These are phyloP conservation scores for Trichothecium sympodiale DNA, from an alignment of 2,329 filamentous ascomycete genomes.

Conservation along the genomic window DNA sequence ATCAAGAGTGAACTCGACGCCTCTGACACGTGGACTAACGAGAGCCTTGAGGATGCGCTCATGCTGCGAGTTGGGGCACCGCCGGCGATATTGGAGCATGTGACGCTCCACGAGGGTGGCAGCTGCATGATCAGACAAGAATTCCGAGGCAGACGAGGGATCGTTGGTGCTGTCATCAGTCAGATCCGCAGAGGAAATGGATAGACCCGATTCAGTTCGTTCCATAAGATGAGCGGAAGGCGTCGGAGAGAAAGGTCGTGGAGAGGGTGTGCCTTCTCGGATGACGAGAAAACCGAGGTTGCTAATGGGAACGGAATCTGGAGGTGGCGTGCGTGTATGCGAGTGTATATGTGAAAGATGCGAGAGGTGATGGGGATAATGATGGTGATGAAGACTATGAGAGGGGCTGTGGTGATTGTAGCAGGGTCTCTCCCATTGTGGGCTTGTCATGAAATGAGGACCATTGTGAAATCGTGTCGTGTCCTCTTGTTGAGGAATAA, in stretches of 20 bases:
- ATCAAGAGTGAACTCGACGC: slow-evolving; percentile 40
- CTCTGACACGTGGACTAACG: slow-evolving; percentile 28
- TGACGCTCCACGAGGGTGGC: slow-evolving; percentile 37
- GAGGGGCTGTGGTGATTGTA: slow-evolving; percentile 17
- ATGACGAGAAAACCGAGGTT: slow-evolving; percentile 27
- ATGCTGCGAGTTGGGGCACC: slow-evolving; percentile 37
- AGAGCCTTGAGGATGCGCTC: slow-evolving; percentile 47
- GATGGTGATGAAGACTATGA: slow-evolving; percentile 21
- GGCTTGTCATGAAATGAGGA: not conserved
- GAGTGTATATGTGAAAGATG: not conserved
- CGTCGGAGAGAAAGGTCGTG: not conserved
- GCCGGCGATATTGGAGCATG: slow-evolving; percentile 30
- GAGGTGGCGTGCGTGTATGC: not conserved
- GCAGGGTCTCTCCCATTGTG: slow-evolving; percentile 3
- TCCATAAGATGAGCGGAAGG: slow-evolving; percentile 23
- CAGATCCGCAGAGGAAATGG: slow-evolving; percentile 30
- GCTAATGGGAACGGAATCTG: slow-evolving; percentile 17
- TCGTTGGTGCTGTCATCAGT: slow-evolving; percentile 7
- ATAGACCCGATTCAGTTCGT: slow-evolving; percentile 36
- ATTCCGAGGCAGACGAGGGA: slow-evolving; percentile 12
- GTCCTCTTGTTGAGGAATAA: no score
- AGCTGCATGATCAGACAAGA: slow-evolving; percentile 28
- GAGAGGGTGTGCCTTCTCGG: slow-evolving; percentile 16
- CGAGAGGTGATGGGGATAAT: not conserved
- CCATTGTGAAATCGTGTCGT: no score